phyloP scores from a whole-genome alignment of 805 yeast genomes.

The Cyberlindnera mycetangii region DNA sequence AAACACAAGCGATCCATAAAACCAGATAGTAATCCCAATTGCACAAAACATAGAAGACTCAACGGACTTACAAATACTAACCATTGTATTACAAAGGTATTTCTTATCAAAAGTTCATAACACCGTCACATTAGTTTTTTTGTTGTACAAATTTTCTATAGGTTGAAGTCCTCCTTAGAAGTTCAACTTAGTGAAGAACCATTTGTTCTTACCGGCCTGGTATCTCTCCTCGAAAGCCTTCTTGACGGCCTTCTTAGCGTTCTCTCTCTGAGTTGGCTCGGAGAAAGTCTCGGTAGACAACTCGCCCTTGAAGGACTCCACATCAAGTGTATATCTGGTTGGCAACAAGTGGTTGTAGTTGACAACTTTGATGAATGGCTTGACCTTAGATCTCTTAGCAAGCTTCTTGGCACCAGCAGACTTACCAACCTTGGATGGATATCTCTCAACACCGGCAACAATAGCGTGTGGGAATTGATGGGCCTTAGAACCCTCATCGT shows the following conservation, averaged over 20 bases:
- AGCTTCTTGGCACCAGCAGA: slow-evolving; percentile 92
- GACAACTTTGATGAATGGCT: slow-evolving; percentile 97
- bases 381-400: slow-evolving; percentile 95
- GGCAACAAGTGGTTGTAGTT: slow-evolving; percentile 99
- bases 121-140: background rate
- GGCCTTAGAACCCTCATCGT: slow-evolving; percentile 97
- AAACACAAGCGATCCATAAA: background rate
- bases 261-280: slow-evolving; percentile 97
- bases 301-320: slow-evolving; percentile 88
- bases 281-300: slow-evolving; percentile 89
- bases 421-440: slow-evolving; percentile 95
- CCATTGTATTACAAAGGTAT: background rate
- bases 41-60: background rate
- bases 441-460: slow-evolving; percentile 98
- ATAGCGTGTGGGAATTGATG: slow-evolving; percentile 99
- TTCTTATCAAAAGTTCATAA: background rate
- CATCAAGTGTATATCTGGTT: slow-evolving; percentile 97
- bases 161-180: slow-evolving; percentile 44
- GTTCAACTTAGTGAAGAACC: slow-evolving; percentile 98
- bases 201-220: slow-evolving; percentile 99
- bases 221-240: slow-evolving; percentile 99
- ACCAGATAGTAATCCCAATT: slow-evolving; percentile 11
- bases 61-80: background rate
- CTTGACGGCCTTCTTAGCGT: slow-evolving; percentile 97
- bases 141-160: slow-evolving; percentile 1